A percentile compares a stretch with the other conserved stretches of the same genome.
Evolutionary conservation across 805 yeast genomes (phyloP).

Genomic region (Nakazawaea siamensis): DNA sequence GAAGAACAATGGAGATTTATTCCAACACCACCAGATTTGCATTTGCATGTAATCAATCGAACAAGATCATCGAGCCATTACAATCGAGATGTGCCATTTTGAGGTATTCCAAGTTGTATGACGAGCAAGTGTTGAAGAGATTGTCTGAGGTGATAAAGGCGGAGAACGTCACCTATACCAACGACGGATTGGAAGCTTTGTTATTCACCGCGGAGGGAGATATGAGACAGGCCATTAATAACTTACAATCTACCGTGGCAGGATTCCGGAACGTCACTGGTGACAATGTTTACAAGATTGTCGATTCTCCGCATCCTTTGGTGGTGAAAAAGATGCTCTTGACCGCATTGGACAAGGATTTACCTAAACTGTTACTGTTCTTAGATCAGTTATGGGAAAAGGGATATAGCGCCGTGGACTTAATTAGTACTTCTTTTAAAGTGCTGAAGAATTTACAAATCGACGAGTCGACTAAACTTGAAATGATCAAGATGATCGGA

Average conservation of each 20-base stretch:
- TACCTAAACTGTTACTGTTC: slow-evolving; percentile 59
- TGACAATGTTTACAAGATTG: slow-evolving; percentile 89
- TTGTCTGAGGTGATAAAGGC: slow-evolving; percentile 58
- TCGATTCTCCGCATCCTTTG: slow-evolving; percentile 93
- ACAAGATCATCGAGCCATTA: slow-evolving; percentile 91
- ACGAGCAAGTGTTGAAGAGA: slow-evolving; percentile 77
- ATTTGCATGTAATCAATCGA: slow-evolving; percentile 95
- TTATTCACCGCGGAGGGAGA: slow-evolving; percentile 97
- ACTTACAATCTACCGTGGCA: slow-evolving; percentile 86
- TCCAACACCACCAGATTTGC: slow-evolving; percentile 96
- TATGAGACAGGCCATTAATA: slow-evolving; percentile 96
- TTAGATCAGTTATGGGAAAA: slow-evolving; percentile 73
- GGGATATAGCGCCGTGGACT: slow-evolving; percentile 91
- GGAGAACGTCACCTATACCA: slow-evolving; percentile 71
- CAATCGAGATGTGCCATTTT: slow-evolving; percentile 95
- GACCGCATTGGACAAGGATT: slow-evolving; percentile 30
- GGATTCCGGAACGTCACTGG: slow-evolving; percentile 91
- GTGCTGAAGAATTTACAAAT: slow-evolving; percentile 74
- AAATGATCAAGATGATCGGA: slow-evolving; percentile 80
- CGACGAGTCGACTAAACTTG: slow-evolving; percentile 62
- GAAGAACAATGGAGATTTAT: slow-evolving; percentile 92
- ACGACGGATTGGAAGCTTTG: slow-evolving; percentile 88
- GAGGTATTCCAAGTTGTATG: slow-evolving; percentile 72
- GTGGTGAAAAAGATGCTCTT: slow-evolving; percentile 67
- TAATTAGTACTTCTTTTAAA: slow-evolving; percentile 82